These are phyloP conservation scores for Coemansia sp. DNA, from an alignment of 192 early-diverging fungal genomes.

Conservation along the genomic window DNA sequence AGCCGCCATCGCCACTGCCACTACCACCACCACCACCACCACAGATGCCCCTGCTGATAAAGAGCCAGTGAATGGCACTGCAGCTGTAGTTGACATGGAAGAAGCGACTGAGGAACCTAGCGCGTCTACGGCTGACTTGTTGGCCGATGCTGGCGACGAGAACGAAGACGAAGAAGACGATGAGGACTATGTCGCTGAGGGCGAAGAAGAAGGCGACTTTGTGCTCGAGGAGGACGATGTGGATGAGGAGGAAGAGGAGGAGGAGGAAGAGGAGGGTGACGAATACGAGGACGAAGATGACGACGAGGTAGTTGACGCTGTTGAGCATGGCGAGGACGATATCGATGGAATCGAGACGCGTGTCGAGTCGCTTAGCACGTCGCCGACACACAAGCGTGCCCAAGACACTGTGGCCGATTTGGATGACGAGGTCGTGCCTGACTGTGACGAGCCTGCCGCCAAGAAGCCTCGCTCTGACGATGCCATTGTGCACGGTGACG, in stretches of 20 bases:
- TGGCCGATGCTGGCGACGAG: constrained; percentile 15
- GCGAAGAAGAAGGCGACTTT: constrained; percentile 43
- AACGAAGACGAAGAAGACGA: constrained; percentile 32
- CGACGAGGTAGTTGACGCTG: neutral
- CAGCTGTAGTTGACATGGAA: neutral
- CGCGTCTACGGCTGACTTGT: constrained; percentile 20
- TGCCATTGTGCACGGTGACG: constrained; percentile 3
- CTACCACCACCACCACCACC: neutral
- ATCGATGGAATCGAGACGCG: neutral
- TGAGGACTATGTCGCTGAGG: constrained; percentile 42
- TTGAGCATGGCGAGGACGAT: neutral
- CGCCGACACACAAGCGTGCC: constrained; percentile 4
- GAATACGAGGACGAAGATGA: constrained; percentile 12
- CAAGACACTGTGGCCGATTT: neutral
- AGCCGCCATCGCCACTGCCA: too few relatives aligned
- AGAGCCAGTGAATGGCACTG: neutral
- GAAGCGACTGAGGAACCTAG: constrained; percentile 7
- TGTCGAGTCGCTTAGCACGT: constrained; percentile 5
- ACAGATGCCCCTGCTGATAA: too few relatives aligned
- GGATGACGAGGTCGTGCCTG: neutral
- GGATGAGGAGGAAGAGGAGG: constrained; percentile 13
- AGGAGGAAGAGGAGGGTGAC: constrained; percentile 9
- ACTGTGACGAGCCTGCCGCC: constrained; percentile 8
- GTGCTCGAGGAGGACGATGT: constrained; percentile 28
- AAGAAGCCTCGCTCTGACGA: constrained; percentile 3